A percentile compares a stretch with the other conserved stretches of the same genome.
These are phyloP conservation scores for Aspergillus tanneri DNA, from an alignment of 2,329 filamentous ascomycete species.

Conservation along the genomic window DNA sequence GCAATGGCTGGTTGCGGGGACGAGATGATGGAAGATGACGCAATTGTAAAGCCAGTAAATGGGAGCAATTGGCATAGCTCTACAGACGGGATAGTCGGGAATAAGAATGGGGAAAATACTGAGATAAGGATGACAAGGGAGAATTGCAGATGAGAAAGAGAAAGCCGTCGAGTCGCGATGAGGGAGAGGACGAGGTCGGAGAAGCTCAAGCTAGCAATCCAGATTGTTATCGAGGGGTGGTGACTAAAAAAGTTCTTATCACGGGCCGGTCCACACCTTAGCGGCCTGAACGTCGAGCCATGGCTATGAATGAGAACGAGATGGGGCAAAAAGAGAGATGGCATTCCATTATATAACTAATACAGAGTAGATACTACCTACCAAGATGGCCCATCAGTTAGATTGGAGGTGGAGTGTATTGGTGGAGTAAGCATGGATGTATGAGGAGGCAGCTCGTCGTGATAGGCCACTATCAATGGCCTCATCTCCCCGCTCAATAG, in stretches of 20 bases:
- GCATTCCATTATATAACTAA: too few relatives aligned
- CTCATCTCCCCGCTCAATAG: neutral
- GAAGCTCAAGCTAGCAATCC: neutral
- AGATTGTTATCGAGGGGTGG: neutral
- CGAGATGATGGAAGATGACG: conserved; percentile 18
- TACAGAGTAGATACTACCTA: too few relatives aligned
- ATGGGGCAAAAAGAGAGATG: neutral
- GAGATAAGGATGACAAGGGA: neutral
- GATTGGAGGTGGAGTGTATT: too few relatives aligned
- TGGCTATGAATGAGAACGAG: neutral
- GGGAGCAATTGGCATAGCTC: conserved; percentile 16
- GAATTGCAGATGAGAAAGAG: neutral
- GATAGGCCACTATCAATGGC: neutral
- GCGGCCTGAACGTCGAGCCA: neutral
- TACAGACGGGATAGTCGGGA: conserved; percentile 1
- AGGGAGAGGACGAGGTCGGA: neutral
- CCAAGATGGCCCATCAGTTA: too few relatives aligned
- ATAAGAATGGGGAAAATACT: neutral
- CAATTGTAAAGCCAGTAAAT: conserved; percentile 14
- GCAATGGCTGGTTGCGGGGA: conserved; percentile 5
- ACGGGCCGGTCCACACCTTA: conserved; percentile 2
- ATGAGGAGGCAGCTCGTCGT: neutral
- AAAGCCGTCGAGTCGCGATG: neutral
- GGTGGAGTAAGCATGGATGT: neutral
- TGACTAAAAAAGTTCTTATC: conserved; percentile 9